A percentile compares a stretch with the other conserved stretches of the same genome.
phyloP scores from a whole-genome alignment of 345 rosid genomes.

The Raphanus sativus region DNA sequence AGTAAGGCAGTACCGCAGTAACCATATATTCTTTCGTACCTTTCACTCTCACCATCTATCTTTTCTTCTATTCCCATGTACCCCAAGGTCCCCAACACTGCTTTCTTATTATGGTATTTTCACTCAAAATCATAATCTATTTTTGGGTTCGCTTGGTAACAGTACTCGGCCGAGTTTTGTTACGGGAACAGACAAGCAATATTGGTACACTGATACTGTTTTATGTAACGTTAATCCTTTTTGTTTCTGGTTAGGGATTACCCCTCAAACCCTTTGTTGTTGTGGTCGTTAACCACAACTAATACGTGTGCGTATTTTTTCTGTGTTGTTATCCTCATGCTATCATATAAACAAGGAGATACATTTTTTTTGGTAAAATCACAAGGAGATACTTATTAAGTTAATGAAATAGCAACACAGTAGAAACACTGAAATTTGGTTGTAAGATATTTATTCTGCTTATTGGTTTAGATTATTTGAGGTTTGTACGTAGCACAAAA shows the following conservation, averaged over 20 bases:
- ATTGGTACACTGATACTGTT: neutral
- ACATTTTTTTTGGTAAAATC: neutral
- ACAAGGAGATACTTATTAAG: neutral
- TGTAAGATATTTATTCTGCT: neutral
- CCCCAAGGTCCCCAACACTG: neutral
- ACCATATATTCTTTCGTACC: slow-evolving; percentile 26
- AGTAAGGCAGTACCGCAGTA: no score
- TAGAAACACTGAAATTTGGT: neutral
- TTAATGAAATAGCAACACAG: neutral
- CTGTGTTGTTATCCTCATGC: neutral
- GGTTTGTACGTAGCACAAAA: neutral
- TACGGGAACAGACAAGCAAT: neutral
- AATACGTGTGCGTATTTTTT: neutral
- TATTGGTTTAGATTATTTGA: neutral
- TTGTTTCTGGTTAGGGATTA: neutral
- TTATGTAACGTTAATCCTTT: neutral
- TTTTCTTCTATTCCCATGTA: slow-evolving; percentile 6
- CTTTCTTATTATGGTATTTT: slow-evolving; percentile 6
- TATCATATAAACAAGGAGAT: neutral
- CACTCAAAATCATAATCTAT: slow-evolving; percentile 3
- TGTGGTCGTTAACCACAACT: neutral
- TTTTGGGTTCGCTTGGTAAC: neutral
- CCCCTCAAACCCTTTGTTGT: neutral
- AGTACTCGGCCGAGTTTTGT: neutral
- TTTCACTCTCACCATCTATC: slow-evolving; percentile 12